Percentiles rank a stretch among this genome's conserved stretches.
Conservation (phyloP, 2,329 filamentous ascomycete species). For the Raffaelea ambrosiae region DNA sequence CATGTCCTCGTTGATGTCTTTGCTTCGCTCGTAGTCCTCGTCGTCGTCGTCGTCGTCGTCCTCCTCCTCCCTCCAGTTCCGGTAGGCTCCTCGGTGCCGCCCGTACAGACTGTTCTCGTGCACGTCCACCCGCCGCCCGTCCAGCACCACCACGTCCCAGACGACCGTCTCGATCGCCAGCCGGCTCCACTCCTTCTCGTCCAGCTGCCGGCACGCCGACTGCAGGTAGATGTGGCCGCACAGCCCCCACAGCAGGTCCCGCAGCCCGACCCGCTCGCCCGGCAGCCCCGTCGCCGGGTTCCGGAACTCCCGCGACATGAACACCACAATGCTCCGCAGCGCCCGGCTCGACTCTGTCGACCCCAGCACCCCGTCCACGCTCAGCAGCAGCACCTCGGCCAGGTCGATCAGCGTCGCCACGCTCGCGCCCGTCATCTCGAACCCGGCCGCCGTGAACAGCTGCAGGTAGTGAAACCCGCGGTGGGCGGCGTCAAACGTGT, state of each 20-base stretch:
- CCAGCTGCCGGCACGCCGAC: constrained; percentile 41
- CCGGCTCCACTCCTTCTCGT: constrained; percentile 39
- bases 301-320: constrained; percentile 56
- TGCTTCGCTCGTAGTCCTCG: constrained; percentile 5
- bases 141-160: constrained; percentile 59
- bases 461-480: constrained; percentile 13
- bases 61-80: not conserved
- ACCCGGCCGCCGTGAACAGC: constrained; percentile 11
- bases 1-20: not conserved
- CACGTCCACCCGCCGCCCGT: constrained; percentile 49
- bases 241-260: constrained; percentile 52
- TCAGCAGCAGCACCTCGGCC: constrained; percentile 48
- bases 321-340: constrained; percentile 56
- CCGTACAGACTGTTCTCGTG: constrained; percentile 26
- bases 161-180: constrained; percentile 47
- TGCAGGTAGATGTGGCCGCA: constrained; percentile 56
- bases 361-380: constrained; percentile 56
- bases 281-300: constrained; percentile 51
- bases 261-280: constrained; percentile 51
- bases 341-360: constrained; percentile 62
- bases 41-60: constrained; percentile 2
- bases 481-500: constrained; percentile 15
- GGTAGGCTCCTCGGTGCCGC: constrained; percentile 18
- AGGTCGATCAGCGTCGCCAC: constrained; percentile 26
- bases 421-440: constrained; percentile 12